Conservation (phyloP, 108 stramenopile genomes). For the Cylindrotheca closterium region DNA sequence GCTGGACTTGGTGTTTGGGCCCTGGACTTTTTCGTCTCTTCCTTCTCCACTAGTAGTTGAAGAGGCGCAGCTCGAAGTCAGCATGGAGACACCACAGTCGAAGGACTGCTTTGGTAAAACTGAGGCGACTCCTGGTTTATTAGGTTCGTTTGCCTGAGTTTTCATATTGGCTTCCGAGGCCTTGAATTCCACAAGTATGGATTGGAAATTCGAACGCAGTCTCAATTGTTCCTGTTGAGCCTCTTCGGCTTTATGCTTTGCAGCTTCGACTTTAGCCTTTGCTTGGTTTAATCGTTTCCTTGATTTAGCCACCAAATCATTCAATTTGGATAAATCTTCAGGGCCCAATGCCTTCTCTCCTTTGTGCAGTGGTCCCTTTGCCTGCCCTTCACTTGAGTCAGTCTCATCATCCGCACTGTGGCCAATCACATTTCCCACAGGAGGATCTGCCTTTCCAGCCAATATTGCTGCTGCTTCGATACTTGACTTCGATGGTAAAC, state of each 20-base stretch:
- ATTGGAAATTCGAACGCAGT: not conserved
- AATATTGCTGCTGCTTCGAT: not conserved
- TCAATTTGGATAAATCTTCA: too few species aligned
- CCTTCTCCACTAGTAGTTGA: conserved; percentile 1
- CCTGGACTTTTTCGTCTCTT: conserved; percentile 4
- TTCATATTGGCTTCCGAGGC: not conserved
- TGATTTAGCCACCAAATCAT: too few species aligned
- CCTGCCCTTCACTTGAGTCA: not conserved
- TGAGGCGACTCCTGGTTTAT: not conserved
- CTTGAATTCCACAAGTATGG: not conserved
- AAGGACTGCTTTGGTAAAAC: not conserved
- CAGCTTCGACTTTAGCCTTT: conserved; percentile 6
- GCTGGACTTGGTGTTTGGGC: not conserved
- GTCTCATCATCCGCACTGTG: not conserved
- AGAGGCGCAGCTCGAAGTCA: conserved; percentile 1
- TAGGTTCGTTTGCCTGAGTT: not conserved
- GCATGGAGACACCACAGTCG: conserved; percentile 1
- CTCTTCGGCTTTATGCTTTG: conserved; percentile 4
- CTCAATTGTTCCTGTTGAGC: conserved; percentile 7
- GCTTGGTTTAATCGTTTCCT: not conserved
- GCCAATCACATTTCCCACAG: not conserved
- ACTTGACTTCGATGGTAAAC: not conserved
- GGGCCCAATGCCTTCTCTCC: not conserved
- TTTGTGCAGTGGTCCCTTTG: not conserved
- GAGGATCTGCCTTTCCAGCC: not conserved